A percentile compares a stretch with the other conserved stretches of the same genome.
Conservation (phyloP, 495 filamentous ascomycete species). For the Melanomma pulvis-pyrius region DNA sequence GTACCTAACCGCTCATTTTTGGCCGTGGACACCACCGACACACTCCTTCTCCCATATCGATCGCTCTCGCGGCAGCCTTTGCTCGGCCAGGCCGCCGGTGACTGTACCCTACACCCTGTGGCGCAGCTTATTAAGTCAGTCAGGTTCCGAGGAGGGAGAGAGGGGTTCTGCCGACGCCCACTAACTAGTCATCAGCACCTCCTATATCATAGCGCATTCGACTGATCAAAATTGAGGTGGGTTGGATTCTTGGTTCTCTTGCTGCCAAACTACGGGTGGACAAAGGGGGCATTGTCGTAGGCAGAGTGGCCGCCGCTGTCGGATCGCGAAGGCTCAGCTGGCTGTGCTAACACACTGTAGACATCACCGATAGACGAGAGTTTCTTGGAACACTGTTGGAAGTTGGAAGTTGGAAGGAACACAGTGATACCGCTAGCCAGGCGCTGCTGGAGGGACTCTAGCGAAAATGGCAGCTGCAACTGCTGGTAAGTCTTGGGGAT, state of each 20-base stretch:
- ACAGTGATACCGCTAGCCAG: neutral
- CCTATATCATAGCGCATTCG: neutral
- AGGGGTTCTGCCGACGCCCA: constrained; percentile 9
- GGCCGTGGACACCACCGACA: constrained; percentile 6
- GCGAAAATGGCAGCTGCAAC: constrained; percentile 38
- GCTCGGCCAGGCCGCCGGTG: neutral
- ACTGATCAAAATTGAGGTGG: neutral
- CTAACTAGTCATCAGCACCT: neutral
- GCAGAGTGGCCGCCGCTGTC: neutral
- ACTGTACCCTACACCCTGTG: neutral
- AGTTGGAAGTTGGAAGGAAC: constrained; percentile 3
- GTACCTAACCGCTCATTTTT: constrained; percentile 33
- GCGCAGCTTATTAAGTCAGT: constrained; percentile 9
- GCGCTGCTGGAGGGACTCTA: neutral
- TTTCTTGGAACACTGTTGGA: neutral
- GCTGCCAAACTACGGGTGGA: neutral
- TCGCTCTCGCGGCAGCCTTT: neutral
- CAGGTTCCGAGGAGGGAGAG: constrained; percentile 7
- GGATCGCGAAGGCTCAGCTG: neutral
- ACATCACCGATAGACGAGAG: neutral
- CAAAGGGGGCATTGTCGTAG: neutral
- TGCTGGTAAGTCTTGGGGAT: constrained; percentile 32
- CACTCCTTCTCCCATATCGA: constrained; percentile 4
- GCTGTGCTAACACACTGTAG: neutral
- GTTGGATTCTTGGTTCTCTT: neutral